Base-by-base conservation (phyloP, 2,329 filamentous ascomycete genomes). In the Karstenula rhodostoma region DNA sequence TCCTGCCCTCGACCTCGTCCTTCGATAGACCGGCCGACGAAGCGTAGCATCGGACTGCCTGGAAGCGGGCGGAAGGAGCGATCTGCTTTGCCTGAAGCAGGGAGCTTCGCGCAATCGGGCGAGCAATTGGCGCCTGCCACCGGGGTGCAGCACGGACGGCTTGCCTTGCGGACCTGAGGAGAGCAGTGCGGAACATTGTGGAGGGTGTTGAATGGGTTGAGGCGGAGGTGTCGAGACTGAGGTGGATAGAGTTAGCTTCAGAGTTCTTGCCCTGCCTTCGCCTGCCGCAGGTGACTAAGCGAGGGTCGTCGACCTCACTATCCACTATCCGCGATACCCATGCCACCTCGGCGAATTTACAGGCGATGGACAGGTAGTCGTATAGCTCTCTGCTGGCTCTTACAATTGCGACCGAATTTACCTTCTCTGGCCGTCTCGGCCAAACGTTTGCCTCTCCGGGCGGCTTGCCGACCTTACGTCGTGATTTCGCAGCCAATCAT, bases 171-270 rank as follows among this genome's bases (percentile, higher is more conserved):
- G 91, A 90, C 82, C 91, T 91, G 84, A 94, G 85, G 80, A 95
- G 82, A 78, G 91, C 89, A 81, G 91, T 89, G 84, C 94, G 92
- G 86, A 97, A 93, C 94, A 98, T 98, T 68, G 74, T 88, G 83
- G 72, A 66, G 51, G 67, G 52, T 58, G 62, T 67, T 59, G 52
- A 59, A 56, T 62, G 53, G 56, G 65, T 64, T 52, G 64, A 58
- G 67, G 60, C 65, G 59, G 65, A 55, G 46, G 61, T 67, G 64
- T 67, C 65, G 65, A 63, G 66, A 67, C 61, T 64, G 64, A 56
- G 67, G 66, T 65, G 68, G 66, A 65, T 66, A 66, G 67, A 67
- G 67, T 60, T 55, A 55, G 52, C 51, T 54, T n/a, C 51, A 44
- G 32, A 32, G 25, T 49, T 48, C 40, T 40, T 55, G 29, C n/a